Conservation (phyloP, 495 filamentous ascomycete genomes). For the Cercophora scortea region DNA sequence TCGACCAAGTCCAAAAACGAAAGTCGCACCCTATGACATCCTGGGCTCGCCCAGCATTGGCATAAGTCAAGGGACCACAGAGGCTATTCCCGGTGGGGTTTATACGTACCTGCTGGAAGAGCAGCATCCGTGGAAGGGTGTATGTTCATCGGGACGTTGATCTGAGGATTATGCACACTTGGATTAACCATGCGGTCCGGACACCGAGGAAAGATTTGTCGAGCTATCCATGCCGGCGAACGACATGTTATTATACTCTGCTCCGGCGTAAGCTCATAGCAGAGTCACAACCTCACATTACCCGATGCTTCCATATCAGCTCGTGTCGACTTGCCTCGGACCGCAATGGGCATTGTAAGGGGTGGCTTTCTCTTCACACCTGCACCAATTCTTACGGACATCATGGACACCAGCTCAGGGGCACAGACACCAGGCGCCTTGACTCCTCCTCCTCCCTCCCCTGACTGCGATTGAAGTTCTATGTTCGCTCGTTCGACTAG, state of each 20-base stretch:
- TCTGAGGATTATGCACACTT: slow-evolving; percentile 5
- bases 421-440: neutral
- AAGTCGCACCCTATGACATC: too few species aligned
- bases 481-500: neutral
- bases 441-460: neutral
- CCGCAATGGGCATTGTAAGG: neutral
- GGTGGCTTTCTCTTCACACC: neutral
- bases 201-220: slow-evolving; percentile 11
- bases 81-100: too few species aligned
- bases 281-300: neutral
- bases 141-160: slow-evolving; percentile 10
- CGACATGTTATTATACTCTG: slow-evolving; percentile 7
- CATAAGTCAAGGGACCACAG: too few species aligned
- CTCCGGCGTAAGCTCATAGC: neutral
- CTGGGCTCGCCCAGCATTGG: too few species aligned
- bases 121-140: slow-evolving; percentile 8
- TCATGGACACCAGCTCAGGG: neutral
- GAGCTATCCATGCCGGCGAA: slow-evolving; percentile 7
- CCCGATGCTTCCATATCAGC: neutral
- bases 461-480: neutral
- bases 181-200: neutral
- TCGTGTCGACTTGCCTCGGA: slow-evolving; percentile 1
- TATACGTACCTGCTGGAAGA: slow-evolving; percentile 9
- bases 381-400: neutral
- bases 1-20: too few species aligned